Percentiles rank a stretch among this genome's conserved stretches.
Evolutionary conservation across 805 yeast species (phyloP).

Genomic region (Ogataea neopini): DNA sequence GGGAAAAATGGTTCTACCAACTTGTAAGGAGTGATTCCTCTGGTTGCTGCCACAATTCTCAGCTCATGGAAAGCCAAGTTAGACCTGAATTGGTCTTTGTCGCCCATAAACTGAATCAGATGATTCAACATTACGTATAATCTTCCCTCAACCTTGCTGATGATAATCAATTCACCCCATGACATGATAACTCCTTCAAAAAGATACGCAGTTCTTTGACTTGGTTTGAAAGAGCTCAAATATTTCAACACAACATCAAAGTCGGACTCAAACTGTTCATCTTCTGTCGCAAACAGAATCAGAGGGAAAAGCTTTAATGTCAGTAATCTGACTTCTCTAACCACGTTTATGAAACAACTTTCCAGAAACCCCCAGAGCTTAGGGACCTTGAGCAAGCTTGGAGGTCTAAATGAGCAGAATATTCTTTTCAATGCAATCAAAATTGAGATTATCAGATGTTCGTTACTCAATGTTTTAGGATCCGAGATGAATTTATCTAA

Average conservation of each 20-base stretch:
- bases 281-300: conserved; percentile 43
- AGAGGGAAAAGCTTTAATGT: conserved; percentile 56
- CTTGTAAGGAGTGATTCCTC: conserved; percentile 71
- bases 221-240: conserved; percentile 44
- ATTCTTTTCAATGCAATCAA: conserved; percentile 48
- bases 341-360: conserved; percentile 39
- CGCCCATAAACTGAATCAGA: conserved; percentile 66
- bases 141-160: conserved; percentile 61
- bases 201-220: conserved; percentile 36
- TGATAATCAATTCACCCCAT: conserved; percentile 64
- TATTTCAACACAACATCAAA: conserved; percentile 46
- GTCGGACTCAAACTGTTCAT: conserved; percentile 41
- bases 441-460: conserved; percentile 42
- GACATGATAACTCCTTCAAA: conserved; percentile 62
- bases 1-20: conserved; percentile 79
- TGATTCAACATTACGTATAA: conserved; percentile 65
- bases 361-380: conserved; percentile 43
- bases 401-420: conserved; percentile 55
- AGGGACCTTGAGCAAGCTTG: conserved; percentile 33
- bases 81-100: conserved; percentile 61
- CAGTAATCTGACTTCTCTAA: conserved; percentile 57
- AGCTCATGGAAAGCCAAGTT: conserved; percentile 70
- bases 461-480: conserved; percentile 19
- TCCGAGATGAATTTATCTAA: conserved; percentile 27
- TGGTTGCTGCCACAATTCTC: conserved; percentile 54